Conservation (phyloP, 805 yeast genomes). For the Kodamaea kakaduensis region DNA sequence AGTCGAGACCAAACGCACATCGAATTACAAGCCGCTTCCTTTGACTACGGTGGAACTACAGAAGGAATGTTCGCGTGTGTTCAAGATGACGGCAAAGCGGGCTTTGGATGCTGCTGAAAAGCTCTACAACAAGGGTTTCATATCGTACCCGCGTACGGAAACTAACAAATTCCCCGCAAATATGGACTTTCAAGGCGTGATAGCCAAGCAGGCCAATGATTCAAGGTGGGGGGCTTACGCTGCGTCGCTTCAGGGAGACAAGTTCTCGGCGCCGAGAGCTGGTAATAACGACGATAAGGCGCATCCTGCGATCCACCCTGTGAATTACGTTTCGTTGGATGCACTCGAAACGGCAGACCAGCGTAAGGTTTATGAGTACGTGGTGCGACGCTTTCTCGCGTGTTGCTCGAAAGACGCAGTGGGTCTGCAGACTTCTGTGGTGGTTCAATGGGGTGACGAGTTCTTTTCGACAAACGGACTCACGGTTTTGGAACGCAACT, state of each 20-base stretch:
- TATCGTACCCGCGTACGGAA: conserved; percentile 97
- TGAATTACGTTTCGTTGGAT: conserved; percentile 40
- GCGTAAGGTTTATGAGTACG: conserved; percentile 77
- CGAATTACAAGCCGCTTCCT: conserved; percentile 82
- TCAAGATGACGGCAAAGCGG: conserved; percentile 75
- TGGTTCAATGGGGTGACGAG: conserved; percentile 76
- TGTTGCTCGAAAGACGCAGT: conserved; percentile 89
- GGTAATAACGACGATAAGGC: conserved; percentile 92
- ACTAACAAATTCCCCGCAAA: conserved; percentile 79
- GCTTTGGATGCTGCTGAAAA: conserved; percentile 77
- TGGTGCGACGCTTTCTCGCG: conserved; percentile 82
- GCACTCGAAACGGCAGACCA: conserved; percentile 40
- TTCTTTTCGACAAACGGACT: conserved; percentile 69
- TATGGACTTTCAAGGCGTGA: conserved; percentile 64
- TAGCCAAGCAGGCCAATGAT: conserved; percentile 56
- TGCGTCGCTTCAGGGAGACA: conserved; percentile 23
- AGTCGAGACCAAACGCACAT: conserved; percentile 58
- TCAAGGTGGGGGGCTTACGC: conserved; percentile 75
- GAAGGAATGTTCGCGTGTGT: conserved; percentile 70
- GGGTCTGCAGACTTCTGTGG: conserved; percentile 63
- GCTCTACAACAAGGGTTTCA: conserved; percentile 77
- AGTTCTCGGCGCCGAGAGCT: conserved; percentile 58
- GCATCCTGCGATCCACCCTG: conserved; percentile 98
- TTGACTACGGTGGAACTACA: conserved; percentile 92
- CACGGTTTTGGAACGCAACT: conserved; percentile 68